Percentiles rank a stretch among this genome's conserved stretches.
phyloP scores from a whole-genome alignment of 179 eudicot species.

The Nepenthes alata region DNA sequence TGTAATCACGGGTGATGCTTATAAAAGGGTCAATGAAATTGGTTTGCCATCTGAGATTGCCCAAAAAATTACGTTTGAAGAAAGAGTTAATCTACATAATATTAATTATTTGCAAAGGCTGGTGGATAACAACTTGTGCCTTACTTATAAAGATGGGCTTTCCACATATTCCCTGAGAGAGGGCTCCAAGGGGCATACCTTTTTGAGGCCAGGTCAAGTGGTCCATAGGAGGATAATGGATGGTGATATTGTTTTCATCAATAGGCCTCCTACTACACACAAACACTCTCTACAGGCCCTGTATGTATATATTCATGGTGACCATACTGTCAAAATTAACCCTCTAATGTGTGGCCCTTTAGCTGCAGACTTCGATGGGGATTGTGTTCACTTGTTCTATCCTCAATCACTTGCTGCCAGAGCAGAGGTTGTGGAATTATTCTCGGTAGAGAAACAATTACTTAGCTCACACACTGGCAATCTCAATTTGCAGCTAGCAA shows the following conservation, averaged over 20 bases:
- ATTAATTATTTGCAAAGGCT: slow-evolving; percentile 56
- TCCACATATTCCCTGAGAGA: slow-evolving; percentile 73
- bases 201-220: slow-evolving; percentile 70
- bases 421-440: slow-evolving; percentile 91
- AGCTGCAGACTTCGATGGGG: slow-evolving; percentile 95
- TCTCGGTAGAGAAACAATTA: slow-evolving; percentile 85
- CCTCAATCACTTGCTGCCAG: slow-evolving; percentile 91
- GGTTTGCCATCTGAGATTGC: slow-evolving; percentile 91
- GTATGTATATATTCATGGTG: slow-evolving; percentile 76
- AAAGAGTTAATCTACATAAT: slow-evolving; percentile 69
- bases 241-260: slow-evolving; percentile 87
- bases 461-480: slow-evolving; percentile 80
- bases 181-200: slow-evolving; percentile 95
- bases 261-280: slow-evolving; percentile 94
- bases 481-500: slow-evolving; percentile 69
- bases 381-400: slow-evolving; percentile 81
- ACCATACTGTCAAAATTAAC: slow-evolving; percentile 77
- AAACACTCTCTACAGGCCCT: slow-evolving; percentile 87
- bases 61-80: slow-evolving; percentile 82
- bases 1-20: slow-evolving; percentile 90
- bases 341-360: slow-evolving; percentile 91
- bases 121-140: slow-evolving; percentile 77
- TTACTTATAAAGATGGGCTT: slow-evolving; percentile 64
- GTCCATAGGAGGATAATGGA: slow-evolving; percentile 84
- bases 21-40: slow-evolving; percentile 69